Evolutionary conservation across 176 grass and related monocot species (phyloP), one percentile per base, ranked within the genome.

Genomic region (Puccinellia tenuiflora): DNA sequence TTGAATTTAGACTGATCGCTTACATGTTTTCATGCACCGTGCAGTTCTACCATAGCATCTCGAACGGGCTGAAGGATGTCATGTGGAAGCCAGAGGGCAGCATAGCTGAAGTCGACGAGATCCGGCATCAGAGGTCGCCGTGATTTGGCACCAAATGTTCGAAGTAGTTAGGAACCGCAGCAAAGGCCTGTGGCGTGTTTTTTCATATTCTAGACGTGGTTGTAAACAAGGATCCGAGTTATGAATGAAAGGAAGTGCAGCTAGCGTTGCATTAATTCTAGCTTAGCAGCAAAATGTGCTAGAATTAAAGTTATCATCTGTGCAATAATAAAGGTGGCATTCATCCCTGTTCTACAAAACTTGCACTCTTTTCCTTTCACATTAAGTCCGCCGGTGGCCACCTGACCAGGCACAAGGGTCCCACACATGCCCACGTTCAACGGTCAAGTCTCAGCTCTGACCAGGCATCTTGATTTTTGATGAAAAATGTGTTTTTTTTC

Each of bases 21-120:
- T 5, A 5, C 37, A 13, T 70, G 20, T 5, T 69, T 82, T 42
- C 64, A 35, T 73, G 28, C 9, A 2, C 38, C 25, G 15, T 16
- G 15, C 88, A 98, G 97, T 93, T 92, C 74, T 99, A 94, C 81
- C 90, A 94, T 22, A 92, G 69, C 66, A 95, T 99, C 42, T 90
- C 93, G 0, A 94, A 85, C 17, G 89, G 89, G 1, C 89, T 99
- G 8, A 96, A 96, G 85, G 97, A 96, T 50, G 92, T 96, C 43
- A 90, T 99, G 54, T 99, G 97, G 97, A 93, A 82, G 84, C 39
- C 91, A 8, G 91, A 87, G 5, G 68, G 83, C 4, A 31, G 90
- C 54, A 91, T 83, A 64, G 2, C 84, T 0, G 86, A 82, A 94
- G 81, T 67, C 4, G 53, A 84, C 1, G 57, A 90, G 75, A 39